Conservation (phyloP, 805 yeast genomes). For the Kuraishia borneana region DNA sequence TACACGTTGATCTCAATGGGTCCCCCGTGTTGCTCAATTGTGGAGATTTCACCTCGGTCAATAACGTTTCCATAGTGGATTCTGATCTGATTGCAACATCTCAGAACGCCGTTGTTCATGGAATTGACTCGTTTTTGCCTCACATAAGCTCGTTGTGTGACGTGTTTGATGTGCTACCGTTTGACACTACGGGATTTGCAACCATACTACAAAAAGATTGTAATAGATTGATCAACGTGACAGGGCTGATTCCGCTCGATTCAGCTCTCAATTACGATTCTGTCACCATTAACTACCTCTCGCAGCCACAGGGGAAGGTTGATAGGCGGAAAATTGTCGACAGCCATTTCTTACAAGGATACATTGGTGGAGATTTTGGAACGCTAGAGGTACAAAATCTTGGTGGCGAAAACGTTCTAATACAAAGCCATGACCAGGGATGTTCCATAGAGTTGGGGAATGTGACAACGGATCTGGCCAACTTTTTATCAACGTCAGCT, state of each 20-base stretch:
- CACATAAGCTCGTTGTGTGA: not conserved
- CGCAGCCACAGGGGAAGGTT: slow-evolving; percentile 14
- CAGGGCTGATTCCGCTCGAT: slow-evolving; percentile 38
- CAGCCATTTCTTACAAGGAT: slow-evolving; percentile 26
- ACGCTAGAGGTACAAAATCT: slow-evolving; percentile 11
- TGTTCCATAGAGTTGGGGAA: not conserved
- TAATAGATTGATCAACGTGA: slow-evolving; percentile 19
- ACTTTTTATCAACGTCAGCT: slow-evolving; percentile 34
- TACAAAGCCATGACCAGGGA: not conserved
- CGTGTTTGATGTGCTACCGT: not conserved
- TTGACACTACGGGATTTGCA: not conserved
- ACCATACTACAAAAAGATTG: not conserved
- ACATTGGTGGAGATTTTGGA: slow-evolving; percentile 28
- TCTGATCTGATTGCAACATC: slow-evolving; percentile 46
- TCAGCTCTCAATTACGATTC: slow-evolving; percentile 21
- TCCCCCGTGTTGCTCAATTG: slow-evolving; percentile 23
- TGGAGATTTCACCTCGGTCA: slow-evolving; percentile 28
- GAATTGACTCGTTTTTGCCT: slow-evolving; percentile 35
- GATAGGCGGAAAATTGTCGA: slow-evolving; percentile 17
- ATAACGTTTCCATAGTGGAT: slow-evolving; percentile 39
- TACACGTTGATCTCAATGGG: slow-evolving; percentile 11
- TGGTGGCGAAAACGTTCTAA: slow-evolving; percentile 13
- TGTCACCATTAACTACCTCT: slow-evolving; percentile 34
- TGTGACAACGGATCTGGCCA: slow-evolving; percentile 13
- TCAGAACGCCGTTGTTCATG: slow-evolving; percentile 59